Conservation (phyloP, 1,284 basidiomycete species). For the Austropuccinia psidii region DNA sequence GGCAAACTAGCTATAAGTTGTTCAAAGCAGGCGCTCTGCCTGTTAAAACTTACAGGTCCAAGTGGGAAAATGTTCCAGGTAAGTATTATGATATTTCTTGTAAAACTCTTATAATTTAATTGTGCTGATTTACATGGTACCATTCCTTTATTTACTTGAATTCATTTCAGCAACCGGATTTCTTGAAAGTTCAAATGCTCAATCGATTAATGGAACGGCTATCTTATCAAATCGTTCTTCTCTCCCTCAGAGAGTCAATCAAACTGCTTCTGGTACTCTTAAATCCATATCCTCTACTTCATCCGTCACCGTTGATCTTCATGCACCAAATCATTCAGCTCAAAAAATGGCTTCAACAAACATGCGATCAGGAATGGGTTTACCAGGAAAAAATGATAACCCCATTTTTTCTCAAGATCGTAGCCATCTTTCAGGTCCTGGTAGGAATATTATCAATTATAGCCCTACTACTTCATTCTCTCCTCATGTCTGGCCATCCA, state of each 20-base stretch:
- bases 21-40: slow-evolving; percentile 36
- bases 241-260: too few relatives aligned
- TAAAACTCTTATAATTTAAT: neutral
- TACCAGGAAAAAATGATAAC: too few relatives aligned
- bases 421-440: too few relatives aligned
- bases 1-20: slow-evolving; percentile 37
- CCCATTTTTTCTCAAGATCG: too few relatives aligned
- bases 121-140: neutral
- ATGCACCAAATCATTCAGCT: too few relatives aligned
- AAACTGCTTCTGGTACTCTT: too few relatives aligned
- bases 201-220: neutral
- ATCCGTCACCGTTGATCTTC: too few relatives aligned
- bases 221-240: neutral
- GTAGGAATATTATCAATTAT: too few relatives aligned
- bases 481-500: neutral
- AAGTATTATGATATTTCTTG: neutral
- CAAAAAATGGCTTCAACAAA: neutral
- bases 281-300: too few relatives aligned
- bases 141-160: neutral
- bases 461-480: neutral
- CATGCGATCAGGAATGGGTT: neutral
- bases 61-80: slow-evolving; percentile 31
- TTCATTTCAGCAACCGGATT: neutral
- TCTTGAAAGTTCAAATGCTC: neutral
- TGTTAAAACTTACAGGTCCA: slow-evolving; percentile 35